These are phyloP conservation scores for Cladophialophora yegresii DNA, from an alignment of 2,329 filamentous ascomycete species.

Conservation along the genomic window DNA sequence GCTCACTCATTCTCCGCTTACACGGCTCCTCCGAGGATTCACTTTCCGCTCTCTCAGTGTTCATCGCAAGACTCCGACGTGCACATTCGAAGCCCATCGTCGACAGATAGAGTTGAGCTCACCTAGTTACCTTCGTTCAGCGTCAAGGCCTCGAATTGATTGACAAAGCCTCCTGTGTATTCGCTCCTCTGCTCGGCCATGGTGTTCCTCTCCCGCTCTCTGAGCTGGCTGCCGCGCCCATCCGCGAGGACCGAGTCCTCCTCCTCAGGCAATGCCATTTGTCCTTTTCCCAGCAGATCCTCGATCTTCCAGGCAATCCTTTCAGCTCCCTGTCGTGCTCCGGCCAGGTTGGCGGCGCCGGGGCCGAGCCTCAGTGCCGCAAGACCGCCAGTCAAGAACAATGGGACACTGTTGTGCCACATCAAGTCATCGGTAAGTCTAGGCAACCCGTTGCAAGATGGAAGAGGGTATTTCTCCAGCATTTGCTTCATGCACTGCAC, in stretches of 20 bases:
- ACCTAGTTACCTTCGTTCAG: background rate
- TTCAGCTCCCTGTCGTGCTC: constrained; percentile 71
- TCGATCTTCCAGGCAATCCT: constrained; percentile 71
- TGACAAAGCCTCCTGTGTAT: constrained; percentile 30
- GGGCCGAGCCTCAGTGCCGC: constrained; percentile 70
- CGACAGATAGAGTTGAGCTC: background rate
- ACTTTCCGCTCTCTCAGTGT: background rate
- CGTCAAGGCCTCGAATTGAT: constrained; percentile 30
- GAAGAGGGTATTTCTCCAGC: constrained; percentile 61
- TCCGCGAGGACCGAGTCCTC: background rate
- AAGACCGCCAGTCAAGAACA: constrained; percentile 70
- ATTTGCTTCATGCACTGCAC: constrained; percentile 65
- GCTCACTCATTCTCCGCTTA: too few species aligned
- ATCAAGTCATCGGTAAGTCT: constrained; percentile 74
- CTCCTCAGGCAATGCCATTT: background rate
- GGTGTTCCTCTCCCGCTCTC: background rate
- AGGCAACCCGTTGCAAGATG: constrained; percentile 66
- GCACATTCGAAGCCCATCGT: too few species aligned
- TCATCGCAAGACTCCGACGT: background rate
- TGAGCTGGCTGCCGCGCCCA: background rate
- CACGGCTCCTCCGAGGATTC: background rate
- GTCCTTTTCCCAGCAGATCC: constrained; percentile 52
- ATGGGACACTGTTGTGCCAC: constrained; percentile 71
- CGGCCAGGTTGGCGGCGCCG: constrained; percentile 71
- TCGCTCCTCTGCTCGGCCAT: constrained; percentile 24